Evolutionary conservation across 495 filamentous ascomycete species (phyloP), one percentile per base, ranked within the genome.

Genomic region (Durotheca rogersii): DNA sequence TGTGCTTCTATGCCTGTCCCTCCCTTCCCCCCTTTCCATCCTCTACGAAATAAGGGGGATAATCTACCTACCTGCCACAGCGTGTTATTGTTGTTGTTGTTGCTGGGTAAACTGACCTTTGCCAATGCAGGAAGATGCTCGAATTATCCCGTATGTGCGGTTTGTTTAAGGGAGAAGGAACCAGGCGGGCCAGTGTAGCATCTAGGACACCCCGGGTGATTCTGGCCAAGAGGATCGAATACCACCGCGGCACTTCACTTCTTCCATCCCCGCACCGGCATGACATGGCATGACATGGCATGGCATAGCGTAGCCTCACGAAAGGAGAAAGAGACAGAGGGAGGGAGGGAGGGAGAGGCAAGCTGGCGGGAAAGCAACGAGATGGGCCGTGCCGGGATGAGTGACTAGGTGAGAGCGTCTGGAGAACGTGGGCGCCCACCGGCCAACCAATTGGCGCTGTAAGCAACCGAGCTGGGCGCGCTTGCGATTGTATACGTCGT

Each of bases 401-500:
- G 33, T 50, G 9, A 9, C 23, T 4, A 4, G 23, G 23, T 48
- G 49, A 54, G 11, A 34, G 29, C 43, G 48, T 36, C 49, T 44
- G 33, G 41, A 55, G 47, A 37, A 35, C 12, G 47, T 34, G 38
- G 53, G 50, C 34, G 23, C 35, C 46, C 40, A 54, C 44, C 56
- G 41, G 42, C 39, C 53, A 41, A 58, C 62, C 59, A 60, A 65
- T 62, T 65, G 62, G 50, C 47, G 41, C 35, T 47, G 55, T 53
- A 56, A 44, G 60, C 62, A 65, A 50, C 62, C 62, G 62, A 65
- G 56, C 37, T 29, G 34, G 40, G 21, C 35, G 36, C 44, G 45
- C 31, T 60, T 48, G 53, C 61, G 51, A 60, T 62, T 39, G 56
- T 56, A 48, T 59, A 48, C 41, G 53, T 62, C 41, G 53, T 62